Evolutionary conservation across 306 rosid species (phyloP).

Genomic region (Boehmeria nivea): DNA sequence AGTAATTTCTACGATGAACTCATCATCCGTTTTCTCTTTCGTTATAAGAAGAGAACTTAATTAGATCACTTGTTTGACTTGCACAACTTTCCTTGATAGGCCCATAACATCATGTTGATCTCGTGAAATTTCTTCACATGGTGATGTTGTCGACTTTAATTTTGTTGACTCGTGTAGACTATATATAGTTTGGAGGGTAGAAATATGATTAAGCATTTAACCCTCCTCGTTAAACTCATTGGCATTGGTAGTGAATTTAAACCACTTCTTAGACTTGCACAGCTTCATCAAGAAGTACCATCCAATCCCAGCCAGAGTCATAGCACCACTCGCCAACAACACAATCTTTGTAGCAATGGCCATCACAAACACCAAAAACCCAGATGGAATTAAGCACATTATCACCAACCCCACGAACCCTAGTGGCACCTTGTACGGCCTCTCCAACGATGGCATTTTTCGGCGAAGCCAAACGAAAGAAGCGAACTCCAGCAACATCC

Average conservation of each 20-base stretch:
- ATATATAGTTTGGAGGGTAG: too few relatives aligned
- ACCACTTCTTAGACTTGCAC: slow-evolving; percentile 18
- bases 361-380: slow-evolving; percentile 26
- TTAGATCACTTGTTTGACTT: too few relatives aligned
- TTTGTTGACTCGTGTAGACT: too few relatives aligned
- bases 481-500: slow-evolving; percentile 29
- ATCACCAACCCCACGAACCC: slow-evolving; percentile 18
- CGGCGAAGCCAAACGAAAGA: slow-evolving; percentile 30
- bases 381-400: slow-evolving; percentile 33
- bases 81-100: too few relatives aligned
- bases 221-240: too few relatives aligned
- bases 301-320: slow-evolving; percentile 19
- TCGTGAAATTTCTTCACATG: too few relatives aligned
- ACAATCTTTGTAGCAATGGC: slow-evolving; percentile 25
- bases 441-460: slow-evolving; percentile 20
- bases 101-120: too few relatives aligned
- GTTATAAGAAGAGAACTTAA: too few relatives aligned
- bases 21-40: too few relatives aligned
- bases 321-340: slow-evolving; percentile 21
- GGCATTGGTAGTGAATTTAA: slow-evolving; percentile 3
- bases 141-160: too few relatives aligned
- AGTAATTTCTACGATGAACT: too few relatives aligned
- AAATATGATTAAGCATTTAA: too few relatives aligned
- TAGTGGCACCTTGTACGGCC: slow-evolving; percentile 25
- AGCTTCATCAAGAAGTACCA: slow-evolving; percentile 25